Evolutionary conservation across 148 eudicot species (phyloP).

Genomic region (Nepenthes mirabilis): DNA sequence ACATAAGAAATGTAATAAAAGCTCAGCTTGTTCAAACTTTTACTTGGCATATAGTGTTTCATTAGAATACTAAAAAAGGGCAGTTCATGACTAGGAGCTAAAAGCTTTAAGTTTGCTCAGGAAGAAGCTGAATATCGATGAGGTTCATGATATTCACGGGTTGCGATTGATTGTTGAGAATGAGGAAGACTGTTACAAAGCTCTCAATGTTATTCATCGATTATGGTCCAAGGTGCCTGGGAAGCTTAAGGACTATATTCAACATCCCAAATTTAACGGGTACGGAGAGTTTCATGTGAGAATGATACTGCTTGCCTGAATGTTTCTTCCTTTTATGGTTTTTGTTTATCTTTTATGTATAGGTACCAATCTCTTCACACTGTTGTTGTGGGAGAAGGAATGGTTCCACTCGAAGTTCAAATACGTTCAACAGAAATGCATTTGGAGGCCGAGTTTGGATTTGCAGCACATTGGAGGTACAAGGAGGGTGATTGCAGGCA

Average conservation of each 20-base stretch:
- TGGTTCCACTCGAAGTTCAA: constrained; percentile 28
- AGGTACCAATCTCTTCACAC: constrained; percentile 91
- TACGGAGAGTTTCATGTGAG: constrained; percentile 15
- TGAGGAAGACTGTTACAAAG: constrained; percentile 81
- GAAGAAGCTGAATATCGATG: constrained; percentile 70
- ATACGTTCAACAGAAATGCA: constrained; percentile 96
- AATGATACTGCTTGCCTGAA: background rate
- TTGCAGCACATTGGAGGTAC: constrained; percentile 99
- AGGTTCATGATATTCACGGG: constrained; percentile 89
- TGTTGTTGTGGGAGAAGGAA: constrained; percentile 65
- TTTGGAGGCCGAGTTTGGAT: constrained; percentile 77
- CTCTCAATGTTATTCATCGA: constrained; percentile 55
- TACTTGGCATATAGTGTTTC: too few species aligned
- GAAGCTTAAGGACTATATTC: constrained; percentile 81
- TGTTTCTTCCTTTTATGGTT: constrained; percentile 1
- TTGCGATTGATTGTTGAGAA: constrained; percentile 82
- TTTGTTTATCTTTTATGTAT: constrained; percentile 4
- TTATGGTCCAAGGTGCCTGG: constrained; percentile 89
- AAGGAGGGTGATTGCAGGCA: constrained; percentile 79
- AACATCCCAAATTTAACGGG: constrained; percentile 79
- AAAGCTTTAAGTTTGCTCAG: constrained; percentile 20
- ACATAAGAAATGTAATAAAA: too few species aligned
- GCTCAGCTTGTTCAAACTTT: too few species aligned
- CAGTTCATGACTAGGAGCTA: background rate
- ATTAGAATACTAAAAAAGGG: too few species aligned